phyloP scores from a whole-genome alignment of 306 rosid genomes.

The Acacia confusa region DNA sequence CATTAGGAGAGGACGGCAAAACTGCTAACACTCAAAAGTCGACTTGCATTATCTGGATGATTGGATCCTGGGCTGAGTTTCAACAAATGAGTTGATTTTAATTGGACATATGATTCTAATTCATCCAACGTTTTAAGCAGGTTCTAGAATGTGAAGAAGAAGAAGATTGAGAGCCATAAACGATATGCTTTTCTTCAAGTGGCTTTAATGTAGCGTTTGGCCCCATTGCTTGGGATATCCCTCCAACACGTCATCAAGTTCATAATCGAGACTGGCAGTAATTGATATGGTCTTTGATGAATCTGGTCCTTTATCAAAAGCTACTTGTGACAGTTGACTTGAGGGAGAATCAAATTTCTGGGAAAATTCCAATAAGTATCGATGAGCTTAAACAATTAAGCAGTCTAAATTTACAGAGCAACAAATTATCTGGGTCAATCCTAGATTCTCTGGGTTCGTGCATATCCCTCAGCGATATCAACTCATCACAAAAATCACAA shows the following conservation, averaged over 20 bases:
- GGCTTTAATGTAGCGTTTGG: slow-evolving; percentile 30
- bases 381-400: slow-evolving; percentile 61
- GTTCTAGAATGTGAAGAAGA: slow-evolving; percentile 52
- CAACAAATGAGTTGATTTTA: too few species aligned
- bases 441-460: slow-evolving; percentile 67
- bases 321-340: slow-evolving; percentile 46
- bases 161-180: slow-evolving; percentile 33
- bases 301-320: slow-evolving; percentile 43
- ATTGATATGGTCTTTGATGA: slow-evolving; percentile 25
- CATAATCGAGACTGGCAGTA: slow-evolving; percentile 57
- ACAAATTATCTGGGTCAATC: slow-evolving; percentile 57
- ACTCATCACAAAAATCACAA: slow-evolving; percentile 55
- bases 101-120: slow-evolving; percentile 49
- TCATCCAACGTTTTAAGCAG: slow-evolving; percentile 52
- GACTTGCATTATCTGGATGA: too few species aligned
- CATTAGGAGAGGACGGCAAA: too few species aligned
- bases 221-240: slow-evolving; percentile 49
- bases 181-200: slow-evolving; percentile 34
- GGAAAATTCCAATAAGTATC: slow-evolving; percentile 51
- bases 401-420: slow-evolving; percentile 54
- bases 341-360: slow-evolving; percentile 58
- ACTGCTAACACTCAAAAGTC: too few species aligned
- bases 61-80: slow-evolving; percentile 70
- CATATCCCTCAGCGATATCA: slow-evolving; percentile 45
- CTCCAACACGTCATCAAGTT: slow-evolving; percentile 67